Evolutionary conservation across 2,329 filamentous ascomycete genomes (phyloP), one percentile per base, ranked within the genome.

Genomic region (Cercospora zeae-maydis): DNA sequence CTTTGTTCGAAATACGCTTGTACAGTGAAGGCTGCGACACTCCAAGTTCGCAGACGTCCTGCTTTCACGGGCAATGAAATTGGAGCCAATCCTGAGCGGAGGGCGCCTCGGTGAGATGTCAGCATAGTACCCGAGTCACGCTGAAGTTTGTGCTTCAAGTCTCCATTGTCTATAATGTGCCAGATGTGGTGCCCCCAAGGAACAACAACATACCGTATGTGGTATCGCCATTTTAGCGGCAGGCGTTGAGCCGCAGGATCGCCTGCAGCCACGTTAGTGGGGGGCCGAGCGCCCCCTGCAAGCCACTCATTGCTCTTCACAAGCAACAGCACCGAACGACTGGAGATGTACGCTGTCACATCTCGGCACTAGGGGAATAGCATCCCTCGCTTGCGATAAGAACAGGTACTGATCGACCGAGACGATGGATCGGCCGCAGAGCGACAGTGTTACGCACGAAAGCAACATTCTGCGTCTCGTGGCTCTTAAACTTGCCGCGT

Each of bases 21-120:
- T 60, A 34, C 33, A 63, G 57, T 60, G n/a, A 63, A 42, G 37
- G 61, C 57, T 63, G 57, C 37, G 47, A 58, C 57, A 27, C 16
- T 45, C 19, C 39, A 45, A 13, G 47, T 59, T 56, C 27, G 27
- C 52, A 42, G 42, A 55, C 19, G 27, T 21, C n/a, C 27, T 21
- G n/a, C n/a, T 33, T 14, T 16, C 27, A 16, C 27, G 37, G 30
- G 37, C 27, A 16, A 47, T 27, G 31, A 27, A 6, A 27, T 39
- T 33, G 21, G 10, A 27, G 1, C 39, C 9, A 11, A 24, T 45
- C 39, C 39, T 21, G 39, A 16, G 39, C 16, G 19, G 21, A 16
- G 39, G 39, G 39, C 10, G 19, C 13, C 11, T 45, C n/a, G 39
- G 13, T 45, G 39, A 4, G 8, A 45, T 45, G 7, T 5, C 19